Base-by-base conservation (phyloP, 306 rosid species). In the Quercus variabilis region DNA sequence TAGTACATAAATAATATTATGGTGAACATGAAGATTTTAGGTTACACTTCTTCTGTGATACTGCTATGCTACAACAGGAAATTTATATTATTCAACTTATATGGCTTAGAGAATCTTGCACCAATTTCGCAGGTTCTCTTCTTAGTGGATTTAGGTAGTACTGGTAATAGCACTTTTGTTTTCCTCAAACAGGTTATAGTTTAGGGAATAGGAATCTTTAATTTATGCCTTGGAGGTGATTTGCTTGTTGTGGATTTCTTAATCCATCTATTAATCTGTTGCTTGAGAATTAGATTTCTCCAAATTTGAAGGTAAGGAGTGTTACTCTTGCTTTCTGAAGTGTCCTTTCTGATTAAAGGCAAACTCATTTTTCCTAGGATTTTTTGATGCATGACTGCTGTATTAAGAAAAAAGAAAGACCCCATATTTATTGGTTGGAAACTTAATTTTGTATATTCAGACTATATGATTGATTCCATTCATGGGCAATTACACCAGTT, bases 381-480 rank as follows among this genome's bases (percentile, higher is more conserved):
- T 72, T n/a, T 71, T 23, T 73, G 52, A 73, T 69, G 30, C 43
- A 69, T 51, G 79, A 81, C 55, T 26, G 59, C 41, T 65, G 20
- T 63, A n/a, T 30, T 30, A 3, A 30, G 31, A 4, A 0, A 30
- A 30, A 30, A 30, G 3, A 30, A 30, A 30, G 19, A 74, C 2
- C 30, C 62, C 31, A 51, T 64, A 82, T 30, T 69, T 85, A 85
- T 85, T 91, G 99, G 99, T 94, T 86, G 95, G 89, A n/a, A 81
- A 84, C 65, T 83, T 92, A 78, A 97, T 94, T 81, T 73, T 92
- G 86, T 92, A 71, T 63, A 91, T 92, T 83, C 3, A 4, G 31
- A 94, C 85, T 92, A 92, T 84, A 97, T 94, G 83, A 82, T 92
- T 73, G 99, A 92, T 94, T 92, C 97, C 31, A 82, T 92, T 82